Percentiles rank a stretch among this genome's conserved stretches.
Conservation (phyloP, 768 basidiomycete genomes). For the Rhizopogon vinicolor region DNA sequence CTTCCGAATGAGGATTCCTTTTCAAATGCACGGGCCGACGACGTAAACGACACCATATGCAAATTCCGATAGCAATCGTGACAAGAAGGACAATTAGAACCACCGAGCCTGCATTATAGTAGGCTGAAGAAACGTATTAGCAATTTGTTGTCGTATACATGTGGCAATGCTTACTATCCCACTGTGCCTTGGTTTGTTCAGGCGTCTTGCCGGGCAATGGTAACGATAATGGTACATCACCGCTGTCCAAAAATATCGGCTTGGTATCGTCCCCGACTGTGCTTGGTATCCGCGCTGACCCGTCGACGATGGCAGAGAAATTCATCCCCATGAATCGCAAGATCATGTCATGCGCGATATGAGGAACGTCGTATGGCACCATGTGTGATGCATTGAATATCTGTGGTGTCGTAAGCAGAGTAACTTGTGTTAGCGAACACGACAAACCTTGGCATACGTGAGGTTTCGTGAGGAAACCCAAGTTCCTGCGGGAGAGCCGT, state of each 20-base stretch:
- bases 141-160: neutral
- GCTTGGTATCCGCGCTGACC: constrained; percentile 78
- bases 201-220: constrained; percentile 51
- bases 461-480: constrained; percentile 90
- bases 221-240: constrained; percentile 31
- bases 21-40: constrained; percentile 24
- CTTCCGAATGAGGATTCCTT: constrained; percentile 36
- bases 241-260: constrained; percentile 51
- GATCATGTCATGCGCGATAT: constrained; percentile 95
- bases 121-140: constrained; percentile 48
- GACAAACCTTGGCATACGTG: constrained; percentile 81
- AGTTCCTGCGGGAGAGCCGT: constrained; percentile 74
- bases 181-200: constrained; percentile 79
- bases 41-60: constrained; percentile 75
- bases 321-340: constrained; percentile 95
- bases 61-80: constrained; percentile 58
- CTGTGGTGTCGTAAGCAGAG: constrained; percentile 31
- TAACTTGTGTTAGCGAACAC: neutral
- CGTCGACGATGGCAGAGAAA: constrained; percentile 74
- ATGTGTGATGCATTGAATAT: constrained; percentile 95
- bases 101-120: constrained; percentile 90
- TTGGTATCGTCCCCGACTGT: constrained; percentile 72
- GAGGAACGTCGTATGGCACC: constrained; percentile 85
- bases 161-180: constrained; percentile 63
- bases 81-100: constrained; percentile 80